These are phyloP conservation scores for Sarocladium oryzae DNA, from an alignment of 2,329 filamentous ascomycete genomes.

Conservation along the genomic window DNA sequence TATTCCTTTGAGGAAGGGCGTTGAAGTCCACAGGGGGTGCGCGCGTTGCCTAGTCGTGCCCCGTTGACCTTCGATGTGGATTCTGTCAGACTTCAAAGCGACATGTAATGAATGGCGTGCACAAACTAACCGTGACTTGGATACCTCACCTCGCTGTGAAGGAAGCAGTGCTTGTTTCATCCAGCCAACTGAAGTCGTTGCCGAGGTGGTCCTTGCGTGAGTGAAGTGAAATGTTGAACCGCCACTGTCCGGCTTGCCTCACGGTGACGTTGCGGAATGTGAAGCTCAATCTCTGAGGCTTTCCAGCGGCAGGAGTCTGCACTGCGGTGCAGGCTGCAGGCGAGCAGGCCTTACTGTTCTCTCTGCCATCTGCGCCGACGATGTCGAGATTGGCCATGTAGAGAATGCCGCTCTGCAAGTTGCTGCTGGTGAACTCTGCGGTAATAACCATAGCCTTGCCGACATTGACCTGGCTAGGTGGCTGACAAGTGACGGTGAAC, in stretches of 20 bases:
- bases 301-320: not conserved
- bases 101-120: no score
- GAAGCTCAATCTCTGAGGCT: conserved; percentile 5
- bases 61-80: no score
- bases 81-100: no score
- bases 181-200: not conserved
- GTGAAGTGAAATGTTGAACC: not conserved
- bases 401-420: not conserved
- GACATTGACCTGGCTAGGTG: not conserved
- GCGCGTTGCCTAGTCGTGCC: no score
- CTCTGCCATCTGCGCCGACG: not conserved
- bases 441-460: not conserved
- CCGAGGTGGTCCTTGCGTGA: not conserved
- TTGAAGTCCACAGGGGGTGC: no score
- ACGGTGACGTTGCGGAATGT: not conserved
- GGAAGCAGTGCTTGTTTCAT: not conserved
- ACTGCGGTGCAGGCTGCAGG: not conserved
- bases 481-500: not conserved
- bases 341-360: not conserved
- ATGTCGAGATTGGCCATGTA: conserved; percentile 5
- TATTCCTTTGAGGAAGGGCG: no score
- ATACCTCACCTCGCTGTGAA: not conserved
- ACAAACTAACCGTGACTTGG: no score
- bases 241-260: not conserved
- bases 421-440: not conserved